Evolutionary conservation across 2,329 filamentous ascomycete genomes (phyloP), one percentile per base, ranked within the genome.

Genomic region (Scolecobasidium constrictum): DNA sequence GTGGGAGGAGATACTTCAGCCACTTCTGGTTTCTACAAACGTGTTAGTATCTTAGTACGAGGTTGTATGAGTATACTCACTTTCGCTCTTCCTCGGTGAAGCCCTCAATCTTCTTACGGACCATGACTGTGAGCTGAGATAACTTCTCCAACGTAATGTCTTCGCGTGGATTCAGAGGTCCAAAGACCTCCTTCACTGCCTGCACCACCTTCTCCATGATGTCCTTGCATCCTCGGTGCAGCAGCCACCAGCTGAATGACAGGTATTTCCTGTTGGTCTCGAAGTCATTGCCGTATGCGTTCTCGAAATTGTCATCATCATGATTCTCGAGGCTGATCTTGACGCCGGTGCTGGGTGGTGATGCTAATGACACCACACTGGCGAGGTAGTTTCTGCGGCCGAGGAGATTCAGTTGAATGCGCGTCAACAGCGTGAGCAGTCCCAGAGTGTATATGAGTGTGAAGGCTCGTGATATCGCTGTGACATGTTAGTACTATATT

Each of bases 231-330:
- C 92, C 92, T 50, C 78, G 78, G 63, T 98, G 90, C 38, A 98
- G 71, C 37, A 98, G 68, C 88, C 90, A 98, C 92, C 92, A 98
- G 64, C 86, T 94, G 60, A 96, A 94, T 33, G 88, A 93, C 38
- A 98, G 71, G 57, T 96, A 98, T 56, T 85, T 84, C 52, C 88
- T 75, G 63, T 98, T 98, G 23, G 87, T 94, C 61, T 95, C 88
- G 52, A 94, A 95, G 61, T 98, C 92, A 60, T 84, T 90, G 35
- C 87, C 87, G 57, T 93, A 87, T 3, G 79, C 75, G 53, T 88
- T 83, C 42, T 90, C 84, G 15, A 75, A 71, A 54, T 83, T 82
- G 58, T 95, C 88, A 58, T 95, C 88, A 57, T 95, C 90, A 55
- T 93, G 81, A 61, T 96, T 92, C 65, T 95, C 87, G 15, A 96